Percentiles rank a stretch among this genome's conserved stretches.
phyloP scores from a whole-genome alignment of 2,329 filamentous ascomycete genomes.

The Helminthosporium solani region DNA sequence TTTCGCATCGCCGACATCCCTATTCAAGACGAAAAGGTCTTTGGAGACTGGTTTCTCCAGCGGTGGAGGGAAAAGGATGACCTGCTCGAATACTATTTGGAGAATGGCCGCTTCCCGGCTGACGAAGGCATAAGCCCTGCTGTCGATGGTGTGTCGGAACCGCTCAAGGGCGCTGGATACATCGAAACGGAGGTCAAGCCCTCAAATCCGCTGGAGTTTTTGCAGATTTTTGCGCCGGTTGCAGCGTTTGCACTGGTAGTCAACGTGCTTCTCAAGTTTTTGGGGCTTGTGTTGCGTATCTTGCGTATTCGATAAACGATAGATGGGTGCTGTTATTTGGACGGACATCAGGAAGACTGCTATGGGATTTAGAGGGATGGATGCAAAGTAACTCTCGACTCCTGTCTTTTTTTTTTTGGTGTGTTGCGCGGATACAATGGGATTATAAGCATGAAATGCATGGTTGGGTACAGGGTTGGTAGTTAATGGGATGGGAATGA shows the following conservation, averaged over 20 bases:
- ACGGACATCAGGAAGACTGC: background rate
- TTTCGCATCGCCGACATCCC: conserved; percentile 81
- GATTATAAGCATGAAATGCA: background rate
- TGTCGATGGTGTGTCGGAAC: conserved; percentile 15
- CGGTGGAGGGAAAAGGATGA: conserved; percentile 92
- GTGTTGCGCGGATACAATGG: background rate
- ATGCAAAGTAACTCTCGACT: background rate
- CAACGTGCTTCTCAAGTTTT: conserved; percentile 29
- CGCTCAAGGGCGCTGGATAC: conserved; percentile 42
- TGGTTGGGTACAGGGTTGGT: background rate
- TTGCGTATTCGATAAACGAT: conserved; percentile 6
- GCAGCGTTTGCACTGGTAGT: conserved; percentile 39
- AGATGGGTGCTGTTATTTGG: background rate
- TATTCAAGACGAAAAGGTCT: conserved; percentile 67
- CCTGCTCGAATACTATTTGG: conserved; percentile 73
- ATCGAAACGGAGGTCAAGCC: conserved; percentile 52
- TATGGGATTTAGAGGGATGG: background rate
- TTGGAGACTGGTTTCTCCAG: conserved; percentile 77
- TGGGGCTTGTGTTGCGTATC: conserved; percentile 23
- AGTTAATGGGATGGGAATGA: background rate
- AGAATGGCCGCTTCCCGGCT: conserved; percentile 78
- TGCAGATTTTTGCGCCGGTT: conserved; percentile 47
- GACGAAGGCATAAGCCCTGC: conserved; percentile 44
- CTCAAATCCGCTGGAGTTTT: conserved; percentile 41
- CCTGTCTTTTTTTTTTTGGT: background rate